phyloP scores from a whole-genome alignment of 352 stramenopile genomes.

The Globisporangium spinosum region DNA sequence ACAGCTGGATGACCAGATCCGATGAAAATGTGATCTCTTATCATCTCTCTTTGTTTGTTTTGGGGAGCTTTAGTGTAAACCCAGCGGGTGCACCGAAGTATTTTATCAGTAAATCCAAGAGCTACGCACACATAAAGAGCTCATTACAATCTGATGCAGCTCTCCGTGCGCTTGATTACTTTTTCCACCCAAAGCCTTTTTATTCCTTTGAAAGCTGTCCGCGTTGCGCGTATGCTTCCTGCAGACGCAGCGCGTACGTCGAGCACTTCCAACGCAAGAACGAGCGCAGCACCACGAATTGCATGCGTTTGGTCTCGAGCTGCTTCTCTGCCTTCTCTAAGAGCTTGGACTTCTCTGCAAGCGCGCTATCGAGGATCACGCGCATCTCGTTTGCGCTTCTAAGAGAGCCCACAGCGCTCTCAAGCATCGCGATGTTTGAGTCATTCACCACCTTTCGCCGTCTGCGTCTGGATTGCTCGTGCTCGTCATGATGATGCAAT shows the following conservation, averaged over 20 bases:
- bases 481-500: neutral
- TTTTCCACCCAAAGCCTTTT: neutral
- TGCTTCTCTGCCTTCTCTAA: slow-evolving; percentile 20
- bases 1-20: neutral
- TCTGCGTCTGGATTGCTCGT: neutral
- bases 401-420: slow-evolving; percentile 39
- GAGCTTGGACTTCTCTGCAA: slow-evolving; percentile 25
- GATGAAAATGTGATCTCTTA: neutral
- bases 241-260: slow-evolving; percentile 16
- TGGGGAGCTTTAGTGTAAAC: neutral
- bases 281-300: slow-evolving; percentile 35
- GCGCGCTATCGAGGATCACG: slow-evolving; percentile 22
- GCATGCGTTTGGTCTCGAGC: slow-evolving; percentile 26
- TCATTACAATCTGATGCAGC: neutral
- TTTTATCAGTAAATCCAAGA: neutral
- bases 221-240: neutral
- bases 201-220: neutral
- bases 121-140: neutral
- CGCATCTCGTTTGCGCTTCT: slow-evolving; percentile 37
- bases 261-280: slow-evolving; percentile 45
- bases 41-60: neutral
- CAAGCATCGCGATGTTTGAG: slow-evolving; percentile 38
- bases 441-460: slow-evolving; percentile 22
- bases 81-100: neutral
- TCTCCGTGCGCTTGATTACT: neutral